A percentile compares a stretch with the other conserved stretches of the same genome.
Conservation (phyloP, 352 stramenopile genomes). For the Globisporangium spinosum region DNA sequence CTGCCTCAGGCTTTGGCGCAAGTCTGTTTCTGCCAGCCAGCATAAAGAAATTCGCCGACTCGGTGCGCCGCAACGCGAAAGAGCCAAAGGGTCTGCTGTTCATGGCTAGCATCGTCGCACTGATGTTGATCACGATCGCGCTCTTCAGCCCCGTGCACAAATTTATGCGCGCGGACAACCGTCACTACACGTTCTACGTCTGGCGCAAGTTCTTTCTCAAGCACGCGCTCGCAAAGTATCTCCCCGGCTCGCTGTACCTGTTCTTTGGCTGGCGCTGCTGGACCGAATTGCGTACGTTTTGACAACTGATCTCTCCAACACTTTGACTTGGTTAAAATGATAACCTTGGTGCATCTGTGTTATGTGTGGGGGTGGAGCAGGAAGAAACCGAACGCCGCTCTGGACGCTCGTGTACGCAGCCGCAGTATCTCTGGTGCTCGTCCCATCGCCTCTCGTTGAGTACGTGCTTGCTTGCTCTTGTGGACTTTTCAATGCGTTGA, state of each 20-base stretch:
- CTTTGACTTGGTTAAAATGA: background rate
- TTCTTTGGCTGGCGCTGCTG: conserved; percentile 63
- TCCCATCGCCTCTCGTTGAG: conserved; percentile 88
- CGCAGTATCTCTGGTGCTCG: conserved; percentile 75
- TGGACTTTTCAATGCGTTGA: no score
- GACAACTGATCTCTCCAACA: background rate
- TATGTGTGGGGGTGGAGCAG: conserved; percentile 21
- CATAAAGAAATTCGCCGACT: conserved; percentile 32
- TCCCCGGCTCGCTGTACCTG: conserved; percentile 55
- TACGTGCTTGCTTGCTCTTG: conserved; percentile 27
- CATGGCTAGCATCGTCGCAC: conserved; percentile 19
- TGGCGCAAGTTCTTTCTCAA: conserved; percentile 87
- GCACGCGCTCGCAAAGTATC: conserved; percentile 63
- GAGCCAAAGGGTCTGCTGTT: conserved; percentile 33
- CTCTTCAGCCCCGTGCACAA: conserved; percentile 81
- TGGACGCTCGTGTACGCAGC: conserved; percentile 75
- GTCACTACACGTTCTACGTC: conserved; percentile 92
- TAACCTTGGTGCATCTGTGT: background rate
- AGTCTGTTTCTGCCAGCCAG: conserved; percentile 36
- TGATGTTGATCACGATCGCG: conserved; percentile 40
- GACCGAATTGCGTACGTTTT: conserved; percentile 55
- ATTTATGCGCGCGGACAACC: conserved; percentile 91
- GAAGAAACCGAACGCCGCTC: conserved; percentile 50
- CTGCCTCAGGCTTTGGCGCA: conserved; percentile 52
- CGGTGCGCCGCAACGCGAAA: conserved; percentile 32